Evolutionary conservation across 202 grass and related monocot genomes (phyloP), one percentile per base, ranked within the genome.

Genomic region (Digitaria exilis): DNA sequence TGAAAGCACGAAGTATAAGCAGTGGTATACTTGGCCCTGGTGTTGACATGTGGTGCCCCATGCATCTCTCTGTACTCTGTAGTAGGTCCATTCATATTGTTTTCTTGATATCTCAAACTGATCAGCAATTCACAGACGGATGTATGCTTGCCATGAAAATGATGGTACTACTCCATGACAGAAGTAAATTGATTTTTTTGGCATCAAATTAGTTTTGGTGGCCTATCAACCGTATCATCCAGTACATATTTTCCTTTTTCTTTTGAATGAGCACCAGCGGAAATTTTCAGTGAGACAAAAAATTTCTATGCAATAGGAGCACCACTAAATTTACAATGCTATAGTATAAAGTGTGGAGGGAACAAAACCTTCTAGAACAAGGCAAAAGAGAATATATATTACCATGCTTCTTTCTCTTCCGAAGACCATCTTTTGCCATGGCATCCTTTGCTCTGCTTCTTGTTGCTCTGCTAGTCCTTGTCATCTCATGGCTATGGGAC

Each of bases 401-500:
- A 39, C 34, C 51, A 26, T 24, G 6, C 22, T 59, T 19, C 49
- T 49, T 78, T 64, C 26, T 49, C 46, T 49, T 5, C 46, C 46
- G 4, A 57, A 42, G 6, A 0, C 22, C 22, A 80, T 46, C 42
- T 48, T 44, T 28, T 16, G 0, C 41, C 51, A 78, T 78, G 73
- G 64, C 64, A 21, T 48, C 62, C 4, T 5, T 29, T 30, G 71
- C 16, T 2, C 39, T 88, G 13, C 14, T 51, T 3, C 18, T 82
- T 7, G 49, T 24, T 42, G 43, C 78, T 5, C 28, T 85, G 9
- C 4, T 58, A 0, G 77, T 82, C n/a, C 19, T 75, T 0, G 18
- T 50, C 21, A 52, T 85, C 73, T 57, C 82, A 18, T 49, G 77
- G 57, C 19, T 82, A 25, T 77, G 85, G 85, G 34, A 52, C 3